Base-by-base conservation (phyloP, 768 basidiomycete genomes). In the Pleurotus giganteus region DNA sequence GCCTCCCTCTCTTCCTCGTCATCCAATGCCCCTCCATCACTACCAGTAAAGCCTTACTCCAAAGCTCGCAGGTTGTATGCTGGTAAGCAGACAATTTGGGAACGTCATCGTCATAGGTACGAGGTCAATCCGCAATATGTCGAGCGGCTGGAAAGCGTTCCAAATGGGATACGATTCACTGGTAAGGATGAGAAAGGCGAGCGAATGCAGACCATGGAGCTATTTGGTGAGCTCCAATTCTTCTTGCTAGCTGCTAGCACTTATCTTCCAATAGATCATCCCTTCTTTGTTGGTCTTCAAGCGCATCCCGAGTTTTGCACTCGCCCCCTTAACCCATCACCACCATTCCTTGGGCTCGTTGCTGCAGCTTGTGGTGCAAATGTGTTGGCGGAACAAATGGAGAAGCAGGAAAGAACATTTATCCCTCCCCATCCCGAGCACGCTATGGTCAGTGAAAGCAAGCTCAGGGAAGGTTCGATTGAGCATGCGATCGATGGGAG, bases 271-370 rank as follows among this genome's bases (percentile, higher is more conserved):
- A 28, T 54, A 92, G 95, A 91, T 61, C 97, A 99, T 70, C 91
- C 94, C 2, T 99, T 84, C 78, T 98, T 95, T 66, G 74, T 96
- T 41, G 97, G 85, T 21, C 77, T 99, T 41, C 97, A 99, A 74
- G 92, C 97, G 1, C 97, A 99, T 65, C 97, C 97, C 0, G 97
- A 99, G 71, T 95, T 99, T 74, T 98, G 96, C 76, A 95, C 97
- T 21, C 86, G 97, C 26, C 97, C 97, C 1, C 77, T 99, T 39
- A 98, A 99, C 73, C 97, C 97, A 1, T 97, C 94, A 0, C 97
- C 97, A 0, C 88, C 94, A 0, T 98, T 98, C 85, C 86, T 99
- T 51, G 97, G 97, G 12, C 89, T 99, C 68, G 81, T 99, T 44
- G 85, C 96, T 4, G 94, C 97, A 1, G 75, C 97, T 0, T 74